These are phyloP conservation scores for Cetradonia linearis DNA, from an alignment of 495 filamentous ascomycete species.

Conservation along the genomic window DNA sequence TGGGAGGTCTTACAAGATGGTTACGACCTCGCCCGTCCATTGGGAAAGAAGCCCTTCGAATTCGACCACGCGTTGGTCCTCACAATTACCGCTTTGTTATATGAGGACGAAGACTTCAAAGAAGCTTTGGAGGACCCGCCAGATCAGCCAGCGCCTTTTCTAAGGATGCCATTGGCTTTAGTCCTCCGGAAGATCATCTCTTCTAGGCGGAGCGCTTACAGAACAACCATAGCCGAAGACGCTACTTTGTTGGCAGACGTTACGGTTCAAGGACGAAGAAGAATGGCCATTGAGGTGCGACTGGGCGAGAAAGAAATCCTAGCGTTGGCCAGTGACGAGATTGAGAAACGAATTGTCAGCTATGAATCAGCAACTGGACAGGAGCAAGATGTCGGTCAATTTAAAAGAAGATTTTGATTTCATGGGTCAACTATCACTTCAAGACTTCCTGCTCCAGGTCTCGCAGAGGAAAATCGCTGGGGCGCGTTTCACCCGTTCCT, in stretches of 20 bases:
- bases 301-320: constrained; percentile 71
- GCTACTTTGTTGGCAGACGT: constrained; percentile 36
- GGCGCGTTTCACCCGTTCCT: neutral
- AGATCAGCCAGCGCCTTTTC: constrained; percentile 27
- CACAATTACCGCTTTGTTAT: constrained; percentile 35
- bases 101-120: constrained; percentile 29
- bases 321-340: constrained; percentile 36
- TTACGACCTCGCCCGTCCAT: constrained; percentile 40
- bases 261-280: constrained; percentile 34
- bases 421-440: constrained; percentile 4
- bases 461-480: neutral
- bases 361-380: neutral
- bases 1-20: constrained; percentile 42
- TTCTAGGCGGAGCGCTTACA: constrained; percentile 42
- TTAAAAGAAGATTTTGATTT: constrained; percentile 11
- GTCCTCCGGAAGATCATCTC: constrained; percentile 30
- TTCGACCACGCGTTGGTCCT: constrained; percentile 23
- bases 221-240: constrained; percentile 55
- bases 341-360: constrained; percentile 8
- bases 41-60: constrained; percentile 28
- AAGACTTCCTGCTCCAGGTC: neutral
- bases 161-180: constrained; percentile 28
- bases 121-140: constrained; percentile 32
- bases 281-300: constrained; percentile 67
- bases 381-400: neutral